These are phyloP conservation scores for Symbiodinium pilosum DNA, from an alignment of 73 alveolate species.

Conservation along the genomic window DNA sequence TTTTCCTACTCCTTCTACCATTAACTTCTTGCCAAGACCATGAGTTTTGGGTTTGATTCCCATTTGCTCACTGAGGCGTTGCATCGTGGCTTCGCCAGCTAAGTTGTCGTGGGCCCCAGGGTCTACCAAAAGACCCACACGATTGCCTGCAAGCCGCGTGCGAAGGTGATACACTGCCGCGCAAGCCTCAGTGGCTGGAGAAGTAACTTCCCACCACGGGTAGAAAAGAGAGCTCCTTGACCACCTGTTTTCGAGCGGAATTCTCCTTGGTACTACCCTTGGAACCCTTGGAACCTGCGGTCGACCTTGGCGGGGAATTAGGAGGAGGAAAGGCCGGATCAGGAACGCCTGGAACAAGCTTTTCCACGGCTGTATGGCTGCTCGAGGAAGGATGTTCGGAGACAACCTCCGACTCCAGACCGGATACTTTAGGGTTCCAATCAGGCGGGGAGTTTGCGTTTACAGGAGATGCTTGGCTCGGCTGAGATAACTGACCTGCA, in stretches of 20 bases:
- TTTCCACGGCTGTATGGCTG: neutral
- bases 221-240: neutral
- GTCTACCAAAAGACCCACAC: neutral
- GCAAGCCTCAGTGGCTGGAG: no score
- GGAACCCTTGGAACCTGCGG: no score
- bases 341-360: neutral
- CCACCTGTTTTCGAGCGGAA: no score
- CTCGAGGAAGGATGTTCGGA: no score
- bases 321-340: neutral
- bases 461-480: no score
- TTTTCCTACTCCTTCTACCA: neutral
- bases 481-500: no score
- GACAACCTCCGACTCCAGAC: neutral
- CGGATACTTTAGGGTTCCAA: no score
- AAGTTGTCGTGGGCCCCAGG: conserved; percentile 45
- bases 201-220: neutral
- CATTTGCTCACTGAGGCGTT: neutral
- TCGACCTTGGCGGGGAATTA: neutral
- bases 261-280: neutral
- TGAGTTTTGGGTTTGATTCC: no score
- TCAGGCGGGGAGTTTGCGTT: no score
- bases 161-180: neutral
- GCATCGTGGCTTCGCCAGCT: neutral
- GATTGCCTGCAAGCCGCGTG: neutral
- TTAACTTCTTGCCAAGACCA: neutral